Evolutionary conservation across 1,284 basidiomycete species (phyloP).

Genomic region (Psilocybe mexicana): DNA sequence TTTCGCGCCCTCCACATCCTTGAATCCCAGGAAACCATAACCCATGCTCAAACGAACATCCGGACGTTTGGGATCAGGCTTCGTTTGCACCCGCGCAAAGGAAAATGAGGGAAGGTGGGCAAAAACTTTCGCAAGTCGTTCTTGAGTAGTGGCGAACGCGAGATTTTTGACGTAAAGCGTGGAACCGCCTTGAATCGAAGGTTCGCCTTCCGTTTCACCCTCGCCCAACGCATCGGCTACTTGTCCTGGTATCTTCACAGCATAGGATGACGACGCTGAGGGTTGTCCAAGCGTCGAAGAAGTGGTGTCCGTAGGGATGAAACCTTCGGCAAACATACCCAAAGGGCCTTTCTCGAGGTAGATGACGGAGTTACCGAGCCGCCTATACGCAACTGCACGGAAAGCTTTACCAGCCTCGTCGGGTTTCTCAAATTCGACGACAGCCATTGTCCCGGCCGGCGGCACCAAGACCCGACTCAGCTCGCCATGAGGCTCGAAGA

Average conservation of each 20-base stretch:
- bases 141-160: constrained; percentile 85
- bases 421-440: constrained; percentile 82
- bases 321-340: constrained; percentile 61
- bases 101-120: constrained; percentile 79
- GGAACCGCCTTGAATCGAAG: constrained; percentile 64
- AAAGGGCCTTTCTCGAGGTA: constrained; percentile 93
- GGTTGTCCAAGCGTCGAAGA: constrained; percentile 8
- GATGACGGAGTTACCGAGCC: constrained; percentile 86
- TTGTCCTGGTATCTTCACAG: constrained; percentile 16
- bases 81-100: constrained; percentile 92
- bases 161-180: constrained; percentile 97
- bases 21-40: constrained; percentile 95
- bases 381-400: constrained; percentile 82
- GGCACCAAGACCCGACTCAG: constrained; percentile 84
- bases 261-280: constrained; percentile 16
- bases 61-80: constrained; percentile 80
- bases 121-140: constrained; percentile 72
- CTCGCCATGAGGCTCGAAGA: constrained; percentile 81
- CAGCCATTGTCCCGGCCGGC: constrained; percentile 91
- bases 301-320: constrained; percentile 10
- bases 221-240: constrained; percentile 23
- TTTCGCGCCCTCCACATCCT: constrained; percentile 70
- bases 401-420: constrained; percentile 79
- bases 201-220: constrained; percentile 38
- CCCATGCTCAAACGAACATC: constrained; percentile 81